These are phyloP conservation scores for Excoecaria cochinchinensis DNA, from an alignment of 345 rosid species.

Conservation along the genomic window DNA sequence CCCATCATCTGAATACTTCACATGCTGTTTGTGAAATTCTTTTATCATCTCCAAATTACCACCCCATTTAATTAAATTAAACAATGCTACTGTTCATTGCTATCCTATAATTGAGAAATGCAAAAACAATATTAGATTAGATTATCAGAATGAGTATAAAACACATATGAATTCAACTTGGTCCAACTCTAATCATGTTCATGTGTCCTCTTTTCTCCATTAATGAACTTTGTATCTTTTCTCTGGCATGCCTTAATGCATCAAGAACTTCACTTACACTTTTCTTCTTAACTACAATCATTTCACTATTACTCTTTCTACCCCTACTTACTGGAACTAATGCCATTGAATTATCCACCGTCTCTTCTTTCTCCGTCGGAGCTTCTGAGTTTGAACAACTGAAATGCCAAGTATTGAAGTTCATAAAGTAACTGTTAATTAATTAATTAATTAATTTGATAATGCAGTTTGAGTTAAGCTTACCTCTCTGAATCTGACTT, in stretches of 20 bases:
- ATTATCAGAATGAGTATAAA: conserved; percentile 9
- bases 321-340: conserved; percentile 26
- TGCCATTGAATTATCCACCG: conserved; percentile 45
- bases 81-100: too few species aligned
- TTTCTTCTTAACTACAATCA: conserved; percentile 18
- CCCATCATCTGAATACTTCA: too few species aligned
- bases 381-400: conserved; percentile 22
- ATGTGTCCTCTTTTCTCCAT: conserved; percentile 32
- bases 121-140: too few species aligned
- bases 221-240: conserved; percentile 35
- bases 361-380: conserved; percentile 13
- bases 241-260: conserved; percentile 42
- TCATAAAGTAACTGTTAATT: too few species aligned
- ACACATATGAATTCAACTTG: conserved; percentile 25
- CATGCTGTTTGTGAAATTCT: too few species aligned
- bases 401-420: conserved; percentile 4
- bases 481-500: conserved; percentile 28
- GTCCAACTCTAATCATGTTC: conserved; percentile 42
- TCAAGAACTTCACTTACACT: conserved; percentile 52
- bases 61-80: too few species aligned
- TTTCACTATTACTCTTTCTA: too few species aligned
- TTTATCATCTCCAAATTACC: too few species aligned
- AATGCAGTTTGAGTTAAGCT: neutral
- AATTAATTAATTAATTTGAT: neutral
- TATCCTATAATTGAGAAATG: too few species aligned